Evolutionary conservation across 352 stramenopile genomes (phyloP).

Genomic region (Phytophthora colocasiae): DNA sequence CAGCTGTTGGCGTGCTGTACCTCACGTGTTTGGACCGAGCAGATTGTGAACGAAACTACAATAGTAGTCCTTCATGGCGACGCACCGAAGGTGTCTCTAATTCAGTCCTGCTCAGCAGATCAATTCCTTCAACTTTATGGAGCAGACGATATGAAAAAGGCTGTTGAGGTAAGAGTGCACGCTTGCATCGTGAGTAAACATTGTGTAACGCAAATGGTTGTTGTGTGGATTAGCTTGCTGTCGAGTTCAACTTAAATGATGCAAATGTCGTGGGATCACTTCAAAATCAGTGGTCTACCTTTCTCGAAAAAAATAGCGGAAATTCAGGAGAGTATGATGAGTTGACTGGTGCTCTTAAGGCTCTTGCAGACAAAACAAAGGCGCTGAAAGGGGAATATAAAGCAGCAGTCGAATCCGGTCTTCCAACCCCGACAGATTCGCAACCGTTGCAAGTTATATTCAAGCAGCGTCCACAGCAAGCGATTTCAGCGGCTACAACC

Average conservation of each 20-base stretch:
- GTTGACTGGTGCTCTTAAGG: slow-evolving; percentile 55
- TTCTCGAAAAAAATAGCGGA: slow-evolving; percentile 31
- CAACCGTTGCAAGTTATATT: slow-evolving; percentile 85
- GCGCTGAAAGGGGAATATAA: slow-evolving; percentile 59
- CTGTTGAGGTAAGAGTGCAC: slow-evolving; percentile 60
- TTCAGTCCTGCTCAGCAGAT: slow-evolving; percentile 74
- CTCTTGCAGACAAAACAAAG: slow-evolving; percentile 55
- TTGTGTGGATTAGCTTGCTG: slow-evolving; percentile 53
- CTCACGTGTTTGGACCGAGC: not conserved
- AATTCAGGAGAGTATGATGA: slow-evolving; percentile 37
- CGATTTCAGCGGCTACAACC: slow-evolving; percentile 25
- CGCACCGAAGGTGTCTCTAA: slow-evolving; percentile 68
- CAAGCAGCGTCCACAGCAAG: slow-evolving; percentile 78
- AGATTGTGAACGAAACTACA: slow-evolving; percentile 78
- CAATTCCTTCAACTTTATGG: slow-evolving; percentile 83
- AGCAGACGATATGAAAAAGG: slow-evolving; percentile 59
- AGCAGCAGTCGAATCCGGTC: slow-evolving; percentile 39
- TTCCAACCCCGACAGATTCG: slow-evolving; percentile 33
- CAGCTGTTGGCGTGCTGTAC: too few species aligned
- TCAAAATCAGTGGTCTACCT: slow-evolving; percentile 56
- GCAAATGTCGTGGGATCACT: slow-evolving; percentile 55
- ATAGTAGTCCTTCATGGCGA: slow-evolving; percentile 82
- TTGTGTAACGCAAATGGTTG: slow-evolving; percentile 14
- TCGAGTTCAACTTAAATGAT: slow-evolving; percentile 82
- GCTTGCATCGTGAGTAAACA: not conserved